Percentiles rank a stretch among this genome's conserved stretches.
Conservation (phyloP, 2,329 filamentous ascomycete species). For the Aspergillus thermomutatus region DNA sequence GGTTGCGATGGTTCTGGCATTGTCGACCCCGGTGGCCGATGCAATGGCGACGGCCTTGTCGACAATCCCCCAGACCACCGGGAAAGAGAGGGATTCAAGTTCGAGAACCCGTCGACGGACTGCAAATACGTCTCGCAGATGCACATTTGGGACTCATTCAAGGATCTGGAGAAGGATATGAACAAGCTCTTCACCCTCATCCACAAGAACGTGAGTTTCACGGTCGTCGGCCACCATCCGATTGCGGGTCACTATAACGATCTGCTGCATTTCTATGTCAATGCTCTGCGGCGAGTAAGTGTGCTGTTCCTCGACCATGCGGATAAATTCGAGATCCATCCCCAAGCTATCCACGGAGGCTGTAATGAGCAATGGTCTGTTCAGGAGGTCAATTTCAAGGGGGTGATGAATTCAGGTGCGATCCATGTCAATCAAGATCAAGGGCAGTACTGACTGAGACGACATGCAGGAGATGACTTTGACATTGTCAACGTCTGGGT, state of each 20-base stretch:
- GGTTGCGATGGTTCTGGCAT: conserved; percentile 26
- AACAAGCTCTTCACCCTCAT: conserved; percentile 30
- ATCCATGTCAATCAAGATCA: not conserved
- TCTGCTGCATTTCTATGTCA: conserved; percentile 33
- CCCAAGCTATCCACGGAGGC: conserved; percentile 29
- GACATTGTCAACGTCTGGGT: conserved; percentile 35
- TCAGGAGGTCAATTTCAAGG: conserved; percentile 30
- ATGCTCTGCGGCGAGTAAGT: conserved; percentile 29
- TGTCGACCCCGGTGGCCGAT: conserved; percentile 23
- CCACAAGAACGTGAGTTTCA: conserved; percentile 31
- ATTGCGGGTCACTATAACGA: conserved; percentile 31
- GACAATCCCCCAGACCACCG: conserved; percentile 13
- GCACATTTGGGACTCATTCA: conserved; percentile 33
- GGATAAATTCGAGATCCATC: conserved; percentile 29
- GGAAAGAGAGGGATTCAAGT: conserved; percentile 27
- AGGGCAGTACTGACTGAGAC: not conserved
- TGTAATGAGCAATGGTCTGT: conserved; percentile 33
- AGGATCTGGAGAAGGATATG: conserved; percentile 31
- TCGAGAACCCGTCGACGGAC: conserved; percentile 30
- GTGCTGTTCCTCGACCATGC: conserved; percentile 26
- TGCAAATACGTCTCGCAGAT: conserved; percentile 30
- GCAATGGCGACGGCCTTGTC: conserved; percentile 27
- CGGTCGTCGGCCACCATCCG: conserved; percentile 32
- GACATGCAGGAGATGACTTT: conserved; percentile 23
- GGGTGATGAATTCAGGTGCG: conserved; percentile 32